Evolutionary conservation across 139 green algal genomes (phyloP), one percentile per base, ranked within the genome.

Genomic region (Pleodorina starrii): DNA sequence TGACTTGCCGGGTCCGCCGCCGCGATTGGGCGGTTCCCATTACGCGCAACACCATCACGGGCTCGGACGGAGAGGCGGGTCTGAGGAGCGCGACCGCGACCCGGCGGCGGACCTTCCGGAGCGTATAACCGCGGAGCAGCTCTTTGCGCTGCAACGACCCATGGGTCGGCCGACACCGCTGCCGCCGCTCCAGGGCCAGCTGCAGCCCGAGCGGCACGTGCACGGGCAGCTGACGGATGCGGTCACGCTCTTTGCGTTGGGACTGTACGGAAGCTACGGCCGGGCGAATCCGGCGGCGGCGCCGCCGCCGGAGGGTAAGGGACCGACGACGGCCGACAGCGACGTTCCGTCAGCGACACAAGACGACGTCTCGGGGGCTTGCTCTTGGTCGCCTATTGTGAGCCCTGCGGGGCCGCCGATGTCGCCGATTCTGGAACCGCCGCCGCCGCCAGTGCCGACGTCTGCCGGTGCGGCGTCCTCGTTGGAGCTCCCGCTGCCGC

Each of bases 71-170:
- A 32, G 60, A 74, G 21, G 42, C 32, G 71, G 36, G 19, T 91
- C 51, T 35, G 51, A 71, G 43, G 48, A 57, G 5, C 42, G 57
- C 17, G n/a, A n/a, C n/a, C 29, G 54, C 54, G 83, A 71, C 40
- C 32, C 51, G 50, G n/a, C 12, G 63, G 57, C 50, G 29, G 78
- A 89, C 5, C 79, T 84, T 21, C 86, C 86, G 5, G 48, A 79
- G 57, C 57, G 44, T 29, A 46, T 93, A 32, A 72, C 42, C 27
- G 86, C 63, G 27, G 90, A 93, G 80, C 78, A 93, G 59, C n/a
- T 91, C 29, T 91, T 93, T 88, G 82, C 85, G 50, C 25, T 88
- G 50, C 72, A 87, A 73, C 72, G 75, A 50, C 75, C 73, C 23
- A 73, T 68, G 17, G 12, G 5, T 38, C 51, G 69, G 25, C 72